Percentiles rank a stretch among this genome's conserved stretches.
Evolutionary conservation across 352 stramenopile genomes (phyloP).

Genomic region (Globisporangium polare): DNA sequence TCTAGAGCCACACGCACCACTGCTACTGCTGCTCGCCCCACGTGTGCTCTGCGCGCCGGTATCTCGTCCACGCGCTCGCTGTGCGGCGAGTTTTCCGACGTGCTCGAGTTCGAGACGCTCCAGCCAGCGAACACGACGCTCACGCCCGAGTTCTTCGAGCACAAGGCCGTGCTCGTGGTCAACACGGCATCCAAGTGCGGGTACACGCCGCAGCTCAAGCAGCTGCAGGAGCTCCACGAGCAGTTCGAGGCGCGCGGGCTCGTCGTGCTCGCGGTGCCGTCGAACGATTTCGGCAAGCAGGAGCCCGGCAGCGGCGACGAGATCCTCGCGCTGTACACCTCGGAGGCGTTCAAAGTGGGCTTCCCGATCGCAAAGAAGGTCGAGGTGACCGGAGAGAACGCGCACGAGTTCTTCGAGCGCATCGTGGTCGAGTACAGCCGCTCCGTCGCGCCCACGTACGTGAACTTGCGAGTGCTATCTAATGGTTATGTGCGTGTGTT

Average conservation of each 20-base stretch:
- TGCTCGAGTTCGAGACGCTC: constrained; percentile 42
- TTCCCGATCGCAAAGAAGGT: constrained; percentile 57
- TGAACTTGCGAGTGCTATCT: neutral
- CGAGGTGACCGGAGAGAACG: constrained; percentile 35
- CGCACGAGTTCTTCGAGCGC: constrained; percentile 61
- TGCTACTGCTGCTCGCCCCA: neutral
- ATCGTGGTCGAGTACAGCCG: constrained; percentile 60
- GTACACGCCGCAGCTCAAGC: constrained; percentile 40
- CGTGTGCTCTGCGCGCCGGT: neutral
- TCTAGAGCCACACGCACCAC: neutral
- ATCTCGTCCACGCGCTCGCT: constrained; percentile 10
- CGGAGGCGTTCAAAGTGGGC: constrained; percentile 29
- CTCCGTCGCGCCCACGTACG: constrained; percentile 59
- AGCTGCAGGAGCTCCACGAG: constrained; percentile 52
- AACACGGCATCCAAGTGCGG: constrained; percentile 71
- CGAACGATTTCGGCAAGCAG: constrained; percentile 61
- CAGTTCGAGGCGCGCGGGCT: constrained; percentile 37
- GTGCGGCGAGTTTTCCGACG: constrained; percentile 34
- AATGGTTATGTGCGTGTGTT: too few species aligned
- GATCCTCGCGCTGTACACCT: constrained; percentile 40
- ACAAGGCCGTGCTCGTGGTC: constrained; percentile 53
- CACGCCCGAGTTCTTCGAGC: constrained; percentile 26
- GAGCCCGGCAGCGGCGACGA: constrained; percentile 44
- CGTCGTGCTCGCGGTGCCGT: constrained; percentile 58
- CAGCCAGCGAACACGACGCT: constrained; percentile 30